Percentiles rank a stretch among this genome's conserved stretches.
Evolutionary conservation across 768 basidiomycete species (phyloP).

Genomic region (Suillus variegatus): DNA sequence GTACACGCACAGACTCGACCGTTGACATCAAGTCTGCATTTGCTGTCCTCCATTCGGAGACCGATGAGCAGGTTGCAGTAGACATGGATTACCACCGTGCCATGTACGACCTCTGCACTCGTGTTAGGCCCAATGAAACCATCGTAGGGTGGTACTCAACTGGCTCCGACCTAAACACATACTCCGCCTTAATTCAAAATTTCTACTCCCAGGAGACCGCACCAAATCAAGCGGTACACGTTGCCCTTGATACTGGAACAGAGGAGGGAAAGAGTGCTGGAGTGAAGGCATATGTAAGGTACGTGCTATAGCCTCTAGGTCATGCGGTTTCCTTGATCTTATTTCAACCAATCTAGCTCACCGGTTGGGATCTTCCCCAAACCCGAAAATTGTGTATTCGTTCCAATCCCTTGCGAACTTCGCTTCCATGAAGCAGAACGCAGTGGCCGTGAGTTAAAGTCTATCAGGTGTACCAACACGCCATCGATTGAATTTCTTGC

Average conservation of each 20-base stretch:
- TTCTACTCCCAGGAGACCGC: conserved; percentile 94
- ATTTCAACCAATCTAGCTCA: conserved; percentile 48
- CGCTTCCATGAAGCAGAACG: conserved; percentile 83
- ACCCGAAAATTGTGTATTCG: conserved; percentile 93
- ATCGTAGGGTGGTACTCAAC: conserved; percentile 94
- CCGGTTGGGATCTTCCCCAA: conserved; percentile 88
- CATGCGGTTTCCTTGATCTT: conserved; percentile 16
- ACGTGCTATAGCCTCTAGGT: conserved; percentile 19
- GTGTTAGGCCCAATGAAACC: conserved; percentile 72
- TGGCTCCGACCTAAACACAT: conserved; percentile 84
- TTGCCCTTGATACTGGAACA: conserved; percentile 86
- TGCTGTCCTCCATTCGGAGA: conserved; percentile 91
- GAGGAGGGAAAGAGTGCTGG: conserved; percentile 65
- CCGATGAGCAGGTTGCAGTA: conserved; percentile 89
- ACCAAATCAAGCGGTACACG: conserved; percentile 86
- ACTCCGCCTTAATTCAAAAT: conserved; percentile 96
- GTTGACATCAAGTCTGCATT: conserved; percentile 85
- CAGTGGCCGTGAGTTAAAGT: conserved; percentile 68
- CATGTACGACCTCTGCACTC: conserved; percentile 85
- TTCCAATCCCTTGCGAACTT: conserved; percentile 87
- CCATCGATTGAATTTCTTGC: conserved; percentile 3
- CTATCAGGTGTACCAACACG: not conserved
- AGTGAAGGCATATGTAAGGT: conserved; percentile 89
- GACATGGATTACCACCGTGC: conserved; percentile 95
- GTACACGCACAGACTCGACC: conserved; percentile 66